A percentile compares a stretch with the other conserved stretches of the same genome.
These are phyloP conservation scores for Mallotus japonicus DNA, from an alignment of 441 rosid species.

Conservation along the genomic window DNA sequence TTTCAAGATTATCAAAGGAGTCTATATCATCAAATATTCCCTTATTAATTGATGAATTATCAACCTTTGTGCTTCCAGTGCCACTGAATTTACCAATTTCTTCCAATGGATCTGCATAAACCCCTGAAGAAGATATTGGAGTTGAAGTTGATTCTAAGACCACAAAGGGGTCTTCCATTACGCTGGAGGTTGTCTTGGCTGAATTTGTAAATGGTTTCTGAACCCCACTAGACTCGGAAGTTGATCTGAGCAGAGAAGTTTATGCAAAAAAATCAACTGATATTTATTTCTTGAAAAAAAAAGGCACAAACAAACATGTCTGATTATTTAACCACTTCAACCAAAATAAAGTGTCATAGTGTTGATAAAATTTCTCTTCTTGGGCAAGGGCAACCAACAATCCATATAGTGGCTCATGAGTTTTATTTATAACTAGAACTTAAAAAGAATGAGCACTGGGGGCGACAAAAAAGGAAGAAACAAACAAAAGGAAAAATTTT, in stretches of 20 bases:
- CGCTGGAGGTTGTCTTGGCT: slow-evolving; percentile 41
- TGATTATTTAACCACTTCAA: not conserved
- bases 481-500: not conserved
- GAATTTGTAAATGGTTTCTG: slow-evolving; percentile 44
- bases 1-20: slow-evolving; percentile 60
- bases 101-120: slow-evolving; percentile 54
- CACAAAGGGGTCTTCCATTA: slow-evolving; percentile 68
- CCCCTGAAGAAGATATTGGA: slow-evolving; percentile 43
- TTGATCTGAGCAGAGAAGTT: slow-evolving; percentile 46
- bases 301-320: slow-evolving; percentile 4
- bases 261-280: slow-evolving; percentile 20
- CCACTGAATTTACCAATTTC: slow-evolving; percentile 51
- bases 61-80: slow-evolving; percentile 41
- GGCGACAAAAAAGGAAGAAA: not conserved
- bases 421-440: not conserved
- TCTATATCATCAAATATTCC: slow-evolving; percentile 64
- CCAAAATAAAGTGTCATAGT: not conserved
- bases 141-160: slow-evolving; percentile 54
- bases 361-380: not conserved
- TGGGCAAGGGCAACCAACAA: not conserved
- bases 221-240: slow-evolving; percentile 47
- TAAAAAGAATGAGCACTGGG: not conserved
- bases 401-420: not conserved
- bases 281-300: not conserved
- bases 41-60: slow-evolving; percentile 43